These are phyloP conservation scores for Fagus crenata DNA, from an alignment of 306 rosid genomes.

Conservation along the genomic window DNA sequence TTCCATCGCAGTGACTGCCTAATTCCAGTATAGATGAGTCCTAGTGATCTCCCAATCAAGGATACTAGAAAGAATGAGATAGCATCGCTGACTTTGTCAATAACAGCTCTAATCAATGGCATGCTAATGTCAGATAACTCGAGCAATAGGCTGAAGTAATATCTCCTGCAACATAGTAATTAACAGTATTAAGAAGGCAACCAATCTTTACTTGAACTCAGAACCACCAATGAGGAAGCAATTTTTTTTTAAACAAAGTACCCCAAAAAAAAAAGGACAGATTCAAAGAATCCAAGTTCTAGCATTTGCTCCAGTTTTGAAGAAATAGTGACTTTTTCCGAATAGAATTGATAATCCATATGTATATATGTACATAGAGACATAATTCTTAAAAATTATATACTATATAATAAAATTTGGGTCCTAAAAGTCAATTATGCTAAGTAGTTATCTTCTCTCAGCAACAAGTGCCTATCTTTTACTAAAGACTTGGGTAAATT, in stretches of 20 bases:
- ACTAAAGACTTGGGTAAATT: too few relatives aligned
- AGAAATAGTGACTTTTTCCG: not conserved
- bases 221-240: not conserved
- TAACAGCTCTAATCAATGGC: slow-evolving; percentile 69
- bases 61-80: slow-evolving; percentile 76
- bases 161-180: slow-evolving; percentile 62
- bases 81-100: slow-evolving; percentile 70
- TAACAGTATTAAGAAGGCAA: slow-evolving; percentile 18
- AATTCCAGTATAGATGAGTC: slow-evolving; percentile 90
- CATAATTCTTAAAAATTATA: too few relatives aligned
- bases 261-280: not conserved
- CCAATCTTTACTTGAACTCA: not conserved
- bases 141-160: slow-evolving; percentile 86
- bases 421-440: too few relatives aligned
- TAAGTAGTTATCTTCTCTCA: too few relatives aligned
- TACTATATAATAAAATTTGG: too few relatives aligned
- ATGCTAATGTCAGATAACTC: slow-evolving; percentile 81
- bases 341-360: not conserved
- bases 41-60: slow-evolving; percentile 92
- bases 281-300: not conserved
- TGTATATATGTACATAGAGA: not conserved
- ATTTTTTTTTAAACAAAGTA: not conserved
- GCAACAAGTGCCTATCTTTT: too few relatives aligned
- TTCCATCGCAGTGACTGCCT: slow-evolving; percentile 89
- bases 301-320: not conserved